Evolutionary conservation across 169 alveolate genomes (phyloP).

Genomic region (Amoebophrya sp.): DNA sequence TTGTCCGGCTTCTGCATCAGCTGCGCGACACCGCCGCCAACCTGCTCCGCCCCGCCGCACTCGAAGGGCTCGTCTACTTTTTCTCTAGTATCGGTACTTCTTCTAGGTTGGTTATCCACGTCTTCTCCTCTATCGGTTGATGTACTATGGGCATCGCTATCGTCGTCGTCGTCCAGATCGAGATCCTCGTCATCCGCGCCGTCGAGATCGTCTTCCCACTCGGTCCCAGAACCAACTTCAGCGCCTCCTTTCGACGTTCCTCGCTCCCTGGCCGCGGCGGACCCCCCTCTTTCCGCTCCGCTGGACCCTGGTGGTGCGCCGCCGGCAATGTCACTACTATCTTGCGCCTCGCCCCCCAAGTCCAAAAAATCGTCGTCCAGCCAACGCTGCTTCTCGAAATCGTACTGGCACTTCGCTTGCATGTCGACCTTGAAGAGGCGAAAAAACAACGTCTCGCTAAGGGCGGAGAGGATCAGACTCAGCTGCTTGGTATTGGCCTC

Average conservation of each 20-base stretch:
- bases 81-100: not conserved
- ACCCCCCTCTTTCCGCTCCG: no score
- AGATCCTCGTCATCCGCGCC: not conserved
- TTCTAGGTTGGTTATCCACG: not conserved
- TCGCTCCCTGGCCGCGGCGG: no score
- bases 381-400: not conserved
- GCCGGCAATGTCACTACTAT: no score
- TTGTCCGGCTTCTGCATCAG: not conserved
- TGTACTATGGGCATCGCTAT: not conserved
- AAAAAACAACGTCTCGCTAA: not conserved
- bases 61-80: not conserved
- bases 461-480: not conserved
- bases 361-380: not conserved
- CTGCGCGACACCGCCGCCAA: not conserved
- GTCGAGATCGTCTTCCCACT: no score
- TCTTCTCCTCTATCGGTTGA: no score
- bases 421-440: slow-evolving; percentile 12
- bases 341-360: no score
- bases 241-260: no score
- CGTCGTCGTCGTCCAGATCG: not conserved
- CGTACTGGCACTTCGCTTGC: slow-evolving; percentile 11
- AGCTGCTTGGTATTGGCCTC: slow-evolving; percentile 14
- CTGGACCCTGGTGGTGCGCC: no score
- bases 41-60: not conserved
- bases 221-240: no score